Evolutionary conservation across 2,329 filamentous ascomycete species (phyloP).

Genomic region (Cladosporium cucumerinum): DNA sequence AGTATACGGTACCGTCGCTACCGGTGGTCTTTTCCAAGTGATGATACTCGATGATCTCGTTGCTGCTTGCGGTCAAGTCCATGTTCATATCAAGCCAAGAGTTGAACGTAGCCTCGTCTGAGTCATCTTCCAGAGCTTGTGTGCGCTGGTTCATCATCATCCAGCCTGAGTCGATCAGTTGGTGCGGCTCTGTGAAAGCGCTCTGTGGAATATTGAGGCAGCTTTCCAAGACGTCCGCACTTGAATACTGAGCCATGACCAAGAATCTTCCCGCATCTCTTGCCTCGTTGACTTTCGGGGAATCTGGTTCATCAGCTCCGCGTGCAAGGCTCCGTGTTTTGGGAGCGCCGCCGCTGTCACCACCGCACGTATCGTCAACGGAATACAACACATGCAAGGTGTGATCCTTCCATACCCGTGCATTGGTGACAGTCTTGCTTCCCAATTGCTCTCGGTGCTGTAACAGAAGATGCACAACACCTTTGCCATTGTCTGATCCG

Average conservation of each 20-base stretch:
- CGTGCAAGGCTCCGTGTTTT: not conserved
- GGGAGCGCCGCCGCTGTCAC: not conserved
- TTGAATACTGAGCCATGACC: slow-evolving; percentile 1
- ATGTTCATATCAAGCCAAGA: slow-evolving; percentile 10
- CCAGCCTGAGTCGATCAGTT: slow-evolving; percentile 10
- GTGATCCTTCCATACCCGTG: slow-evolving; percentile 9
- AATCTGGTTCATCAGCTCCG: not conserved
- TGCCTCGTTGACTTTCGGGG: not conserved
- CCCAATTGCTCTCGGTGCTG: slow-evolving; percentile 22
- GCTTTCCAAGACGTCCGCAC: not conserved
- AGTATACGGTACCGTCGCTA: not conserved
- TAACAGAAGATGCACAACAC: slow-evolving; percentile 16
- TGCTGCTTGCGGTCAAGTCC: not conserved
- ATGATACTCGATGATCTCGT: slow-evolving; percentile 1
- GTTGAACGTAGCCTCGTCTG: slow-evolving; percentile 1
- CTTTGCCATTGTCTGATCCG: slow-evolving; percentile 19
- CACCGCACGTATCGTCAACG: not conserved
- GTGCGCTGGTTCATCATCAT: not conserved
- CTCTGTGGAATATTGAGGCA: slow-evolving; percentile 8
- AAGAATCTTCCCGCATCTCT: not conserved
- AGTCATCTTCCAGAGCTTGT: not conserved
- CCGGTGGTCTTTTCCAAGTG: slow-evolving; percentile 1
- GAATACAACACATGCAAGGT: slow-evolving; percentile 8
- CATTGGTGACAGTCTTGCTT: slow-evolving; percentile 11
- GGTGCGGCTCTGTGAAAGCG: not conserved